Evolutionary conservation across 2,329 filamentous ascomycete species (phyloP).

Genomic region (Alternaria alternata): DNA sequence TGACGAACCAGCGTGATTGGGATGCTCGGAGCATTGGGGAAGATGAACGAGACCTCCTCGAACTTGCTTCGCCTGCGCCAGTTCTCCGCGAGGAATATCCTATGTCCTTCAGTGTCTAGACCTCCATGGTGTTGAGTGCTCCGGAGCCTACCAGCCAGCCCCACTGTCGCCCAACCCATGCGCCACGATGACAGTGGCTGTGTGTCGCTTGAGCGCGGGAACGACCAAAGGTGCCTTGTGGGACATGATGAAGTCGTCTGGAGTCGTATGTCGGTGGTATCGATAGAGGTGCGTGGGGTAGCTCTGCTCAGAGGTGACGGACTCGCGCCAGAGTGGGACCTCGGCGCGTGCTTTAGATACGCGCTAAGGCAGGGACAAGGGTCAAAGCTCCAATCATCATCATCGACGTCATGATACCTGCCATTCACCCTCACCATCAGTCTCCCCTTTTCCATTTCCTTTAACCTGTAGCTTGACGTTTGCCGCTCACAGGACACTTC

Average conservation of each 20-base stretch:
- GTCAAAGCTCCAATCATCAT: constrained; percentile 42
- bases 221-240: constrained; percentile 69
- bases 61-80: constrained; percentile 83
- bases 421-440: constrained; percentile 15
- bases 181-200: constrained; percentile 91
- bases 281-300: constrained; percentile 24
- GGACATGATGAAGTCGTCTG: constrained; percentile 33
- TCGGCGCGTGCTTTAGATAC: constrained; percentile 21
- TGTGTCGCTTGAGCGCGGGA: constrained; percentile 82
- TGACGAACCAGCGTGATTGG: constrained; percentile 79
- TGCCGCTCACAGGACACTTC: not conserved
- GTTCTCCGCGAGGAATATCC: constrained; percentile 82
- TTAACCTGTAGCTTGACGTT: constrained; percentile 2
- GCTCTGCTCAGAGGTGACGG: constrained; percentile 8
- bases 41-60: constrained; percentile 89
- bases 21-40: constrained; percentile 88
- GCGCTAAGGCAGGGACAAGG: constrained; percentile 36
- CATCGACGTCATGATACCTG: constrained; percentile 44
- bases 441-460: constrained; percentile 11
- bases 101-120: constrained; percentile 41
- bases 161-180: constrained; percentile 89
- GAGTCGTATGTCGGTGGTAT: constrained; percentile 7
- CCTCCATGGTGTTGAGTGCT: not conserved
- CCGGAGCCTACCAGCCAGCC: constrained; percentile 69
- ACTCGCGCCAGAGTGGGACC: constrained; percentile 23